Evolutionary conservation across 164 flowering plant species (phyloP).

Genomic region (Tetrastigma voinierianum): DNA sequence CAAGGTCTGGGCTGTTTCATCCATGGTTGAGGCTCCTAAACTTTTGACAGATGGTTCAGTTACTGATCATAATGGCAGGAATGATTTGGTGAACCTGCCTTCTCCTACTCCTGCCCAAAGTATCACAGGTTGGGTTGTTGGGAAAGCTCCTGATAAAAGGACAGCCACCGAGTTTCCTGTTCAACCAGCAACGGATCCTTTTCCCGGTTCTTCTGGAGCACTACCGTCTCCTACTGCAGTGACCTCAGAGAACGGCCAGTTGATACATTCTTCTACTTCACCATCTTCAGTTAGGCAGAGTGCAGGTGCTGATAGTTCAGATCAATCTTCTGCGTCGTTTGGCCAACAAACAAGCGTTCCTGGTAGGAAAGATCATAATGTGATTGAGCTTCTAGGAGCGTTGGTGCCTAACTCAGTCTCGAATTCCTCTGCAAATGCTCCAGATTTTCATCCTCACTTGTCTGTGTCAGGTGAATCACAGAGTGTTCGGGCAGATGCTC

Average conservation of each 20-base stretch:
- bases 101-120: conserved; percentile 60
- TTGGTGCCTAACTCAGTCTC: conserved; percentile 3
- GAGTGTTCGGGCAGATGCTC: conserved; percentile 8
- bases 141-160: conserved; percentile 31
- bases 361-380: conserved; percentile 3
- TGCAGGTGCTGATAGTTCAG: conserved; percentile 9
- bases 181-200: conserved; percentile 15
- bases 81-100: conserved; percentile 42
- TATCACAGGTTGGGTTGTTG: conserved; percentile 20
- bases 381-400: neutral
- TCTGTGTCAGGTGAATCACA: conserved; percentile 13
- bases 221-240: conserved; percentile 1
- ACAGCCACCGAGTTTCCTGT: conserved; percentile 15
- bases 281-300: conserved; percentile 8
- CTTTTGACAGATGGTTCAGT: conserved; percentile 28
- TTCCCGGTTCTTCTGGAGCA: conserved; percentile 10
- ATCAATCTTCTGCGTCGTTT: conserved; percentile 2
- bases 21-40: conserved; percentile 33
- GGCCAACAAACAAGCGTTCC: conserved; percentile 10
- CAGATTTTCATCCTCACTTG: conserved; percentile 22
- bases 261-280: conserved; percentile 3
- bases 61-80: conserved; percentile 20
- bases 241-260: conserved; percentile 15
- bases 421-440: conserved; percentile 10
- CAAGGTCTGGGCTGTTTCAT: conserved; percentile 15